phyloP scores from a whole-genome alignment of 345 rosid genomes.

The Aethionema arabicum region DNA sequence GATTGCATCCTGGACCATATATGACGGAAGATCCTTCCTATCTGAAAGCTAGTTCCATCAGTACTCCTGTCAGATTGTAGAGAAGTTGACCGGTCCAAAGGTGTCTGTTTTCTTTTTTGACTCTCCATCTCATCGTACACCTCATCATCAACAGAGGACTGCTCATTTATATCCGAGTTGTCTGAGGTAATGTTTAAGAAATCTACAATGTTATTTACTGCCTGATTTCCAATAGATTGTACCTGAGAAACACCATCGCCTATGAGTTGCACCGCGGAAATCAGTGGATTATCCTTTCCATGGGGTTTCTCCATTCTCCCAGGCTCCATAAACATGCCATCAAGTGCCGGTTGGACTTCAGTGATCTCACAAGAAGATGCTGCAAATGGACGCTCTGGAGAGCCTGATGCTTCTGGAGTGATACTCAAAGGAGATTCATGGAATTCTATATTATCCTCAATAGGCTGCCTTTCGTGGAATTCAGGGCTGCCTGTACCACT shows the following conservation, averaged over 20 bases:
- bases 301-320: constrained; percentile 49
- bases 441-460: constrained; percentile 47
- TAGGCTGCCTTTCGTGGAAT: constrained; percentile 44
- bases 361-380: constrained; percentile 63
- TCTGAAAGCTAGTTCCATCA: constrained; percentile 88
- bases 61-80: constrained; percentile 79
- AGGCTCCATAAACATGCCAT: constrained; percentile 41
- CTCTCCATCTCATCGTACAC: constrained; percentile 61
- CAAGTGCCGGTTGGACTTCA: constrained; percentile 59
- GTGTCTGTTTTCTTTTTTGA: constrained; percentile 43
- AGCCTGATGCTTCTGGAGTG: constrained; percentile 41
- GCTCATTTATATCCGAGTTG: constrained; percentile 64
- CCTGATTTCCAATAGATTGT: constrained; percentile 91
- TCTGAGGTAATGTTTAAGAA: constrained; percentile 76
- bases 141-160: constrained; percentile 51
- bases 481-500: constrained; percentile 48
- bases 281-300: constrained; percentile 67
- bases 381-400: constrained; percentile 49
- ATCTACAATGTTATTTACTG: constrained; percentile 81
- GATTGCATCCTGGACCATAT: constrained; percentile 95
- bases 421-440: constrained; percentile 46
- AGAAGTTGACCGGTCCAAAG: constrained; percentile 63
- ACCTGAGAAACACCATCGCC: constrained; percentile 98
- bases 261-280: constrained; percentile 86
- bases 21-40: constrained; percentile 86